Evolutionary conservation across 768 basidiomycete genomes (phyloP), one percentile per base, ranked within the genome.

Genomic region (Glaciozyma antarctica): DNA sequence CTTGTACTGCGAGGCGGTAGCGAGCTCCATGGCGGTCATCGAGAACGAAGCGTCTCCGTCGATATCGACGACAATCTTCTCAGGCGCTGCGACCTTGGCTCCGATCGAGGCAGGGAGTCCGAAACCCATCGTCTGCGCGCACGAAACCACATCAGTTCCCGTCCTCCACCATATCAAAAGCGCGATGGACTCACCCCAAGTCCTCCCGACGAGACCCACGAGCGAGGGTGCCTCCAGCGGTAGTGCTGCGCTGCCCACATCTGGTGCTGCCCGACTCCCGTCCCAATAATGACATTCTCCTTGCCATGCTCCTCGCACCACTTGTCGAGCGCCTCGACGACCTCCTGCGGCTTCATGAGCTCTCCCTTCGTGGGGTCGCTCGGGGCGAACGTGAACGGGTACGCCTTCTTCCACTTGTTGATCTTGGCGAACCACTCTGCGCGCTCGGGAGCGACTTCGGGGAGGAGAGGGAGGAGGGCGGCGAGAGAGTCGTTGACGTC

Each of bases 11-110:
- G 88, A 81, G 7, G 95, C 95, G 1, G 95, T 99, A 28, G 86
- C 86, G 59, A 99, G 85, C 78, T 99, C 95, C 95, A 98, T 99
- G 0, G 92, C 94, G 2, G 95, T 98, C 95, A 98, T 99, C 74
- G 88, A 91, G 79, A 98, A 93, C 26, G 90, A 94, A 0, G 95
- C 95, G 75, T 99, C 95, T 16, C 95, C 95, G 72, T 99, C 95
- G 68, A 98, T 86, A 76, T 99, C 93, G 56, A 99, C 80, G 63
- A 99, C 94, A 61, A 83, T 87, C 79, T 98, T 98, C 32, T 90
- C 77, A 0, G 94, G 94, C 1, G 87, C 87, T 30, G 90, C 95
- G 44, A 99, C 92, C 77, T 99, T 99, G 69, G 94, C 94, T 55
- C 95, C 95, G 63, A 98, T 89, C 56, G 92, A 88, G 0, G 90